Evolutionary conservation across 805 yeast genomes (phyloP).

Genomic region (Saccharomycopsis capsularis): DNA sequence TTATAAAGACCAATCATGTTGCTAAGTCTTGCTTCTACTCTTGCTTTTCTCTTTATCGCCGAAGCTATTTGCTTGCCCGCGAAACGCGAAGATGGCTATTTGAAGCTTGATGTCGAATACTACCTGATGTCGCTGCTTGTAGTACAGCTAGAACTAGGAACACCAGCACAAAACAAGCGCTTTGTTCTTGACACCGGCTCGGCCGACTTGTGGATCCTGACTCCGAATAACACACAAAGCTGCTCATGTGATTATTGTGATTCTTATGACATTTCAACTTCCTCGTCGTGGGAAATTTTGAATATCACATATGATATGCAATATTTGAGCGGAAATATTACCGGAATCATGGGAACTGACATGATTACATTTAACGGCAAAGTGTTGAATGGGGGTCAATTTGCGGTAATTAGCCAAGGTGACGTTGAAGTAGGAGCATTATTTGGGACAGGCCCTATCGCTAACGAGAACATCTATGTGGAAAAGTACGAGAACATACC

Average conservation of each 20-base stretch:
- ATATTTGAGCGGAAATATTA: conserved; percentile 8
- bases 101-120: conserved; percentile 6
- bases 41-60: too few relatives aligned
- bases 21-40: too few relatives aligned
- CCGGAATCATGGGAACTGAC: conserved; percentile 16
- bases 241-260: conserved; percentile 7
- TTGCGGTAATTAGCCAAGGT: conserved; percentile 8
- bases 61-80: too few relatives aligned
- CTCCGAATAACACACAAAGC: conserved; percentile 16
- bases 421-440: neutral
- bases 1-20: too few relatives aligned
- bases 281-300: conserved; percentile 7
- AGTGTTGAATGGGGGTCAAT: neutral
- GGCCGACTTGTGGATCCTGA: conserved; percentile 28
- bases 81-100: conserved; percentile 5
- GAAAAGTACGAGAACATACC: conserved; percentile 11
- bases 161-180: conserved; percentile 21
- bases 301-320: conserved; percentile 8
- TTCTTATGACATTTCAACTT: neutral
- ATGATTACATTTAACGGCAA: neutral
- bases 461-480: conserved; percentile 11
- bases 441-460: conserved; percentile 14
- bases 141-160: conserved; percentile 12
- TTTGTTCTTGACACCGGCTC: conserved; percentile 30
- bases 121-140: conserved; percentile 3